Evolutionary conservation across 768 basidiomycete species (phyloP).

Genomic region (Termitomyces titanicus): DNA sequence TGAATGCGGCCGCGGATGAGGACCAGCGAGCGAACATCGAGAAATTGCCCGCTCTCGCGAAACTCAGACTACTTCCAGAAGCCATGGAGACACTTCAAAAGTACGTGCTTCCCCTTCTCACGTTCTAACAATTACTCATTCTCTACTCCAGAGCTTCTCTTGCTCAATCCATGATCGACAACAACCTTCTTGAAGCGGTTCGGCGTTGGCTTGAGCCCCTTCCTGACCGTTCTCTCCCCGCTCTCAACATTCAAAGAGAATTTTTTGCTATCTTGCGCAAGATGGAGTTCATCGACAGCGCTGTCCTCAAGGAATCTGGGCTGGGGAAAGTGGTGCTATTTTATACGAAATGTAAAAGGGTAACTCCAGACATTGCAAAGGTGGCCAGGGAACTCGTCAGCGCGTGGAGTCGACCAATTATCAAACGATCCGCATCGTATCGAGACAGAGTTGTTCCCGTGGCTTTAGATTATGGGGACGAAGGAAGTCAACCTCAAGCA

Average conservation of each 20-base stretch:
- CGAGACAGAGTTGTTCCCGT: constrained; percentile 68
- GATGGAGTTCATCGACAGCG: constrained; percentile 90
- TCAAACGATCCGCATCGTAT: constrained; percentile 84
- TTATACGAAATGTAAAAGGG: constrained; percentile 94
- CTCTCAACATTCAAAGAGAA: constrained; percentile 92
- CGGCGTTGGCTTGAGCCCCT: constrained; percentile 92
- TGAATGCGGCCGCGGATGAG: constrained; percentile 83
- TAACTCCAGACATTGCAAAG: constrained; percentile 75
- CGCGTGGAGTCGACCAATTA: constrained; percentile 86
- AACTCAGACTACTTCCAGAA: constrained; percentile 80
- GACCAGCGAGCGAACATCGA: constrained; percentile 79
- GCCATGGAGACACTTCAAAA: constrained; percentile 93
- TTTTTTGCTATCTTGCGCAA: constrained; percentile 80
- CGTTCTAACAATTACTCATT: constrained; percentile 2
- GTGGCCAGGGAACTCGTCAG: constrained; percentile 83
- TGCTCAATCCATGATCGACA: constrained; percentile 91
- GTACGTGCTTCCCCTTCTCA: constrained; percentile 42
- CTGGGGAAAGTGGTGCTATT: constrained; percentile 89
- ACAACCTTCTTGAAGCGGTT: constrained; percentile 89
- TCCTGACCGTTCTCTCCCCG: constrained; percentile 87
- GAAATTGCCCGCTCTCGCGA: constrained; percentile 78
- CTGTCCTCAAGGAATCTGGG: constrained; percentile 86
- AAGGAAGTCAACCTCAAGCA: constrained; percentile 27
- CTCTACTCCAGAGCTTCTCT: constrained; percentile 62
- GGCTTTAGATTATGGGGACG: constrained; percentile 37